Conservation (phyloP, 1,284 basidiomycete species). For the Marasmius tenuissimus region DNA sequence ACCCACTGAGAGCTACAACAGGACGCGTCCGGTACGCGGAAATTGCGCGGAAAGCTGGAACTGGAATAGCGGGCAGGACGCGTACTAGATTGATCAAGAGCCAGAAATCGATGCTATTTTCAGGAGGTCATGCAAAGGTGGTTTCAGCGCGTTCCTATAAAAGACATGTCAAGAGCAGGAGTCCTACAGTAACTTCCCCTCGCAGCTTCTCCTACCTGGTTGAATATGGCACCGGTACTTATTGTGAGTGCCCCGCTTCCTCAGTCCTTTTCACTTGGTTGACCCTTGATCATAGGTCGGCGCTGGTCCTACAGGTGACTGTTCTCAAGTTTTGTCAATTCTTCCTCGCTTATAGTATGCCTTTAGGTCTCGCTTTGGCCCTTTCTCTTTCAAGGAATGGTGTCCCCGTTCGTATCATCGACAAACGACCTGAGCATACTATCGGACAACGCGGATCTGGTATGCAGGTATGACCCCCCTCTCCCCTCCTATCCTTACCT, state of each 20-base stretch:
- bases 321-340: slow-evolving; percentile 35
- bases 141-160: no score
- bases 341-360: slow-evolving; percentile 24
- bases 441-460: neutral
- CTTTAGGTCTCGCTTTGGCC: neutral
- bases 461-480: neutral
- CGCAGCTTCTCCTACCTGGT: no score
- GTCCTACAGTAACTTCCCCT: no score
- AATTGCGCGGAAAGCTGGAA: no score
- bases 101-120: no score
- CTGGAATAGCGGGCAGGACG: no score
- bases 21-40: no score
- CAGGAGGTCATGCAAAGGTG: no score
- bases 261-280: neutral
- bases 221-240: no score
- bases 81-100: no score
- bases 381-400: neutral
- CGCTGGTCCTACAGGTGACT: slow-evolving; percentile 41
- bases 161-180: no score
- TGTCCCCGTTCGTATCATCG: neutral
- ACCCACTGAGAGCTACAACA: no score
- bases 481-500: neutral
- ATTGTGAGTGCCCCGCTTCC: neutral
- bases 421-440: neutral
- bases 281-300: slow-evolving; percentile 20